Evolutionary conservation across 352 stramenopile species (phyloP).

Genomic region (Pythium aquatile): DNA sequence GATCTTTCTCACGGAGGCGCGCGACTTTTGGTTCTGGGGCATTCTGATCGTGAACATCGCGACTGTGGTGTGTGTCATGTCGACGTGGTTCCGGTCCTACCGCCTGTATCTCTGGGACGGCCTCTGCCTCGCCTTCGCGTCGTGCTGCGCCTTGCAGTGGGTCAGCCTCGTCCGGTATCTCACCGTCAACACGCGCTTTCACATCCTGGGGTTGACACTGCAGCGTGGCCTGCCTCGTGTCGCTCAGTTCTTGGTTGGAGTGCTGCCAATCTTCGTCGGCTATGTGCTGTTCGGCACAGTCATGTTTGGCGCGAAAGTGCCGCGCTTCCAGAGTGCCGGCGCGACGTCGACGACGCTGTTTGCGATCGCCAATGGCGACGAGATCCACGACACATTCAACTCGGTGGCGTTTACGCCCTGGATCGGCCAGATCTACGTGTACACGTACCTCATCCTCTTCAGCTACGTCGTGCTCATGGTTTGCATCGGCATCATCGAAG

Average conservation of each 20-base stretch:
- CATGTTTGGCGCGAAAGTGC: slow-evolving; percentile 83
- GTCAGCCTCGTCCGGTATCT: slow-evolving; percentile 73
- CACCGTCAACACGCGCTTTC: slow-evolving; percentile 63
- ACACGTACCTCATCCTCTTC: slow-evolving; percentile 86
- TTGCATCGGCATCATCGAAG: slow-evolving; percentile 88
- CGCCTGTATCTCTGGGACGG: slow-evolving; percentile 49
- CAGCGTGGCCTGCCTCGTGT: slow-evolving; percentile 65
- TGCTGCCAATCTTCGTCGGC: slow-evolving; percentile 79
- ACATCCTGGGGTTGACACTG: slow-evolving; percentile 79
- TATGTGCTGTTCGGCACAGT: slow-evolving; percentile 85
- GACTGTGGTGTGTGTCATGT: slow-evolving; percentile 48
- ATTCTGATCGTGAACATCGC: slow-evolving; percentile 48
- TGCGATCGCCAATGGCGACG: slow-evolving; percentile 84
- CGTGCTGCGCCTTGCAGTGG: slow-evolving; percentile 75
- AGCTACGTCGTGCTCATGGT: slow-evolving; percentile 90
- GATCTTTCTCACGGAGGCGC: slow-evolving; percentile 25
- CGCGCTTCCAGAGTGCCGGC: slow-evolving; percentile 68
- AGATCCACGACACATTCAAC: slow-evolving; percentile 87
- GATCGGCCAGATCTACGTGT: slow-evolving; percentile 84
- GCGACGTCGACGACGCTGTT: slow-evolving; percentile 79
- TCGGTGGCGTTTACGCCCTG: slow-evolving; percentile 64
- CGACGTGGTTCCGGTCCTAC: slow-evolving; percentile 56
- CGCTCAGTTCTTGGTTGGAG: slow-evolving; percentile 77
- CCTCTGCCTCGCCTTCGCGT: slow-evolving; percentile 61
- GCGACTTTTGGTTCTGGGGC: slow-evolving; percentile 72